These are phyloP conservation scores for Naganishia albida DNA, from an alignment of 1,284 basidiomycete species.

Conservation along the genomic window DNA sequence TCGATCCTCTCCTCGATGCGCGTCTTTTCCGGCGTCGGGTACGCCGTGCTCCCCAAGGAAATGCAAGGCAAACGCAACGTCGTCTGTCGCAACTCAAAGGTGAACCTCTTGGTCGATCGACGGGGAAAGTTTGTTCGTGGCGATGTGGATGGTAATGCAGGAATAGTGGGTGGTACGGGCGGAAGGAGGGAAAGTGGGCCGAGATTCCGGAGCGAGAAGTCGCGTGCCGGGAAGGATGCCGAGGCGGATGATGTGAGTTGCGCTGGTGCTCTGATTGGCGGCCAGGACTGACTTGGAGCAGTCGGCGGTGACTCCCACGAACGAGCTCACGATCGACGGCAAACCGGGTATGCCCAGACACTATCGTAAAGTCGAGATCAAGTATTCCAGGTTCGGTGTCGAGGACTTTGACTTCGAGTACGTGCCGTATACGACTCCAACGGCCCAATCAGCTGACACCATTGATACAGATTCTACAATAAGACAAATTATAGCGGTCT, in stretches of 20 bases:
- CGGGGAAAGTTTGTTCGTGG: constrained; percentile 36
- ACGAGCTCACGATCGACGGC: constrained; percentile 34
- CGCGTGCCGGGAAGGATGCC: constrained; percentile 50
- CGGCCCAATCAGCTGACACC: constrained; percentile 21
- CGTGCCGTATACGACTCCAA: constrained; percentile 33
- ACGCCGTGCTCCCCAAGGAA: constrained; percentile 80
- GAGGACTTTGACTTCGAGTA: constrained; percentile 97
- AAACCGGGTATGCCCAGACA: constrained; percentile 68
- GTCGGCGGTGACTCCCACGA: constrained; percentile 5
- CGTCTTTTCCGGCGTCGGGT: constrained; percentile 83
- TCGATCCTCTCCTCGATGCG: constrained; percentile 77
- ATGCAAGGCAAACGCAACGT: constrained; percentile 79
- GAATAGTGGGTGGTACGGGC: not conserved
- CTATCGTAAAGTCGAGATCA: constrained; percentile 92
- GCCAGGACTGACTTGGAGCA: constrained; percentile 28
- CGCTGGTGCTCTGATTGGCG: not conserved
- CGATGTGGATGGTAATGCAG: constrained; percentile 5
- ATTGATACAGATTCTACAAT: constrained; percentile 76
- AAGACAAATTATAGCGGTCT: constrained; percentile 85
- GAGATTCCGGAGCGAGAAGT: constrained; percentile 81
- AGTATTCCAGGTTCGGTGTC: constrained; percentile 98
- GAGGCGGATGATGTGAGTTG: constrained; percentile 25
- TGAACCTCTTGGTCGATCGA: constrained; percentile 34
- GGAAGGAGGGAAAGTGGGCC: constrained; percentile 55
- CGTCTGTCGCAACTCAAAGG: constrained; percentile 53